Base-by-base conservation (phyloP, 2,329 filamentous ascomycete species). In the Trichophyton mentagrophytes region DNA sequence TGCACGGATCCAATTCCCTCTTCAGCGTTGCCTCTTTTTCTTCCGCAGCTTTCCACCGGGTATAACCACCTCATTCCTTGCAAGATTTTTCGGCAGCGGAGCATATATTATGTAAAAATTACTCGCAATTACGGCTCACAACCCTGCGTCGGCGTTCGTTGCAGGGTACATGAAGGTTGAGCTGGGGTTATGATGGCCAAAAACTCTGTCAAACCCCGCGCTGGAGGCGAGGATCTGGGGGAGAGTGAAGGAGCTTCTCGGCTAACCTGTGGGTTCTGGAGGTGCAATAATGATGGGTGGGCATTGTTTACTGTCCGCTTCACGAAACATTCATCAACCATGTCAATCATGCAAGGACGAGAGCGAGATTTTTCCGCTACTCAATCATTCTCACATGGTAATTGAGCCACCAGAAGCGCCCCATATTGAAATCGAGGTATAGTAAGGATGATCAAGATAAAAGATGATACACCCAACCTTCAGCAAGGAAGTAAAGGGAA, bases 51-150 rank as follows among this genome's bases (percentile, higher is more conserved):
- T 25, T 51, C 46, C 25, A 15, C 46, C 46, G 46, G 46, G 25
- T 51, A 51, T 51, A 51, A 30, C 46, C 46, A 51, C 7, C 46
- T 27, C 22, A 15, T 51, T 11, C 11, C 25, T 27, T 27, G 46
- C 11, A 22, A 22, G 22, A 25, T 15, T 7, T 4, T 30, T 15
- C 46, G 46, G 46, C 20, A 25, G 20, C 20, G 46, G 46, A 51
- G 46, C 46, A 51, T 51, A 51, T 51, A 51, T 51, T 51, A 51
- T 51, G 46, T 51, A 51, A 51, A 51, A 27, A 13, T 22, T 27
- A 27, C 22, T 51, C 20, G 46, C 46, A 51, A 51, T 51, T 25
- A 51, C 46, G 46, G 46, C 46, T 51, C 20, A 15, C 20, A 51
- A 51, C 46, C 46, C 13, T 51, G 46, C 3, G 4, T 20, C 20